phyloP scores from a whole-genome alignment of 2,329 filamentous ascomycete species.

The Colletotrichum tabaci region DNA sequence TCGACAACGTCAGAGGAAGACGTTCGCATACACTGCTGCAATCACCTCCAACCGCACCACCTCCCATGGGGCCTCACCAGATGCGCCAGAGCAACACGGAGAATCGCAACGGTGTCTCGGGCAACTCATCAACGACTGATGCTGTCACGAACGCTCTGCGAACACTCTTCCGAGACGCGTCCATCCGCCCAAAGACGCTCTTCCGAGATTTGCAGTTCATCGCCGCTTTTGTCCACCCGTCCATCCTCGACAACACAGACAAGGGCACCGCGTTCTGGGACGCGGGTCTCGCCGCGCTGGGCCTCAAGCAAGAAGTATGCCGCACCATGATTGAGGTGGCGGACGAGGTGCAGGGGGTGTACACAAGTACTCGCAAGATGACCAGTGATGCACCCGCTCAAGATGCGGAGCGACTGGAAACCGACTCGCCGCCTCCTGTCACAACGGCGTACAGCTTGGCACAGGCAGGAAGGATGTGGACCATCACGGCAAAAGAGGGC shows the following conservation, averaged over 20 bases:
- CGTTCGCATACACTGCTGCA: conserved; percentile 70
- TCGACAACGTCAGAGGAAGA: conserved; percentile 79
- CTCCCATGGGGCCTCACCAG: conserved; percentile 49
- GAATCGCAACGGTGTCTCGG: conserved; percentile 64
- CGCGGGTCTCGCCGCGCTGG: conserved; percentile 88
- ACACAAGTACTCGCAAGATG: conserved; percentile 74
- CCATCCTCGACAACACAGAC: conserved; percentile 73
- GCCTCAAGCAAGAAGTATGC: conserved; percentile 89
- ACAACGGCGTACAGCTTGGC: conserved; percentile 78
- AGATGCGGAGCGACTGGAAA: conserved; percentile 42
- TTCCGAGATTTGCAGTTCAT: conserved; percentile 87
- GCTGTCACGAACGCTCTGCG: conserved; percentile 77
- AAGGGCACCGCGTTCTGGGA: conserved; percentile 89
- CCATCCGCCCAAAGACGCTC: conserved; percentile 82
- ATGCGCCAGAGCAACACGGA: conserved; percentile 62
- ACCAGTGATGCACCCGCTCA: conserved; percentile 51
- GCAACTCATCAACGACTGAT: conserved; percentile 70
- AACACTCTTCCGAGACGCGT: conserved; percentile 76
- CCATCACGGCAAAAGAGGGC: conserved; percentile 94
- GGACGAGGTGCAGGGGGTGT: conserved; percentile 69
- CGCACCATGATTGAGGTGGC: conserved; percentile 80
- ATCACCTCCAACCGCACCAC: conserved; percentile 51
- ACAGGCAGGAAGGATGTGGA: conserved; percentile 90
- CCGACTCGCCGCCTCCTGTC: conserved; percentile 59
- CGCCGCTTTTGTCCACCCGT: conserved; percentile 74